phyloP scores from a whole-genome alignment of 345 rosid genomes.

The Eucalyptus albens region DNA sequence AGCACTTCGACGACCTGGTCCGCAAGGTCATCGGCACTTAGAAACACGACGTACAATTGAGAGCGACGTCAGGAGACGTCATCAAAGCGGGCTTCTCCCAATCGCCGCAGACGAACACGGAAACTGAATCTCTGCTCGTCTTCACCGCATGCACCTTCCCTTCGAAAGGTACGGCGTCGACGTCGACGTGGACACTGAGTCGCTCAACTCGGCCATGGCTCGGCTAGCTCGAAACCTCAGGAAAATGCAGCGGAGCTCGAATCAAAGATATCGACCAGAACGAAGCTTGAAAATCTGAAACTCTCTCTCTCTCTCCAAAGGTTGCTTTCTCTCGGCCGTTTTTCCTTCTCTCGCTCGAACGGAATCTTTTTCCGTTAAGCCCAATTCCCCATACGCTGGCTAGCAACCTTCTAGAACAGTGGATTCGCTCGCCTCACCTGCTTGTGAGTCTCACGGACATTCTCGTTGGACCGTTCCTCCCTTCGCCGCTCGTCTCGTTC shows the following conservation, averaged over 20 bases:
- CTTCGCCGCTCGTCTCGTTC: too few relatives aligned
- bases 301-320: neutral
- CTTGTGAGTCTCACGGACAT: too few relatives aligned
- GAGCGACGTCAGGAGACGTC: slow-evolving; percentile 74
- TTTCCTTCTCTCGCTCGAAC: too few relatives aligned
- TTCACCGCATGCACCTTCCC: slow-evolving; percentile 63
- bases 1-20: slow-evolving; percentile 56
- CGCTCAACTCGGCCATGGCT: slow-evolving; percentile 35
- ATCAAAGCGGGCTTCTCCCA: slow-evolving; percentile 72
- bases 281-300: neutral
- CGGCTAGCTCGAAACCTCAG: neutral
- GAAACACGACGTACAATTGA: slow-evolving; percentile 50
- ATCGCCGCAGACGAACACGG: slow-evolving; percentile 67
- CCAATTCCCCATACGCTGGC: too few relatives aligned
- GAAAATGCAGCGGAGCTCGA: neutral
- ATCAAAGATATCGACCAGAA: neutral
- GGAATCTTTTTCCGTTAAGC: too few relatives aligned
- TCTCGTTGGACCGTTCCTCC: too few relatives aligned
- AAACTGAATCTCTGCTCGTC: slow-evolving; percentile 55
- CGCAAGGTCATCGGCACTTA: slow-evolving; percentile 34
- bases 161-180: slow-evolving; percentile 25
- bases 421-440: too few relatives aligned
- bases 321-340: too few relatives aligned
- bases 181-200: slow-evolving; percentile 22
- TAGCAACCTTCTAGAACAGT: too few relatives aligned